Conservation (phyloP, 768 basidiomycete genomes). For the Lactarius hengduanensis region DNA sequence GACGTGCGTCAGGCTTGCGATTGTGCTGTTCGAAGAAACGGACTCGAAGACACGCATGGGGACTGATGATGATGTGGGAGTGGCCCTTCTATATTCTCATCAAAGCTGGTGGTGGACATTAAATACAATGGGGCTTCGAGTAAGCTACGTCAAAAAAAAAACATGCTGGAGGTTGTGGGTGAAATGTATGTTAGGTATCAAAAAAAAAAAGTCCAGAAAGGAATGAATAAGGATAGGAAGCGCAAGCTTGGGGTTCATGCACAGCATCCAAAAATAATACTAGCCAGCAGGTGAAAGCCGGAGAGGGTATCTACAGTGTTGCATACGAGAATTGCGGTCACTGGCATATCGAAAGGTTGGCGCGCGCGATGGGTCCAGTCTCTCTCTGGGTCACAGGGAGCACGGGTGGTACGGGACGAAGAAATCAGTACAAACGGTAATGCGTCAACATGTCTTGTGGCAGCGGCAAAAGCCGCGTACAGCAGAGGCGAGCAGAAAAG, state of each 20-base stretch:
- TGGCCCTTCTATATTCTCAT: conserved; percentile 12
- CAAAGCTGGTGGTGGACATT: conserved; percentile 2
- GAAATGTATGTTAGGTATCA: conserved; percentile 11
- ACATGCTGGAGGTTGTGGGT: conserved; percentile 4
- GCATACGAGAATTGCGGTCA: conserved; percentile 2
- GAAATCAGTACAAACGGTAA: neutral
- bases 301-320: conserved; percentile 18
- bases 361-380: neutral
- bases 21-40: neutral
- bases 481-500: neutral
- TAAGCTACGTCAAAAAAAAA: conserved; percentile 9
- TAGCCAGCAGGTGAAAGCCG: conserved; percentile 1
- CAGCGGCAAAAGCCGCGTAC: neutral
- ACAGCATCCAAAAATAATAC: conserved; percentile 12
- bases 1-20: conserved; percentile 5
- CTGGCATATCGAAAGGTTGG: neutral
- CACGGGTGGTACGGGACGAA: neutral
- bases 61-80: neutral
- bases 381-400: conserved; percentile 1
- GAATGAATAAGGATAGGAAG: conserved; percentile 20
- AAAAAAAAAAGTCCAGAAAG: neutral
- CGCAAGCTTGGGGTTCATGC: conserved; percentile 9
- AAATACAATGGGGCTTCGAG: conserved; percentile 13
- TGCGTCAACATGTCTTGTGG: neutral
- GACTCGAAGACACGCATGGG: neutral